Evolutionary conservation across 129 eudicot species (phyloP).

Genomic region (Tagetes erecta): DNA sequence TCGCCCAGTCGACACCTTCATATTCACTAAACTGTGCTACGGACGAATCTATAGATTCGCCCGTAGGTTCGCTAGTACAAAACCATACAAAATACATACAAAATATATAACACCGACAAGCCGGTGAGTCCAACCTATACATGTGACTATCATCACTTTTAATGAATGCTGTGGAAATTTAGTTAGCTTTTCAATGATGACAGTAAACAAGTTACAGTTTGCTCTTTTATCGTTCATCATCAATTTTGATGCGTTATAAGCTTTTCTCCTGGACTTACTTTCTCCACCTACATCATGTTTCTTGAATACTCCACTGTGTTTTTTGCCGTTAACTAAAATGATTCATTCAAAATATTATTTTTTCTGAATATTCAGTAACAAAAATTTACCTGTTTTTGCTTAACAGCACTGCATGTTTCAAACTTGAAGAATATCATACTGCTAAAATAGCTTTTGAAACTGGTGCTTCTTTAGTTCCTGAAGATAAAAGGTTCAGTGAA

Average conservation of each 20-base stretch:
- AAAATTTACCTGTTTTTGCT: not conserved
- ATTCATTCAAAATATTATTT: not conserved
- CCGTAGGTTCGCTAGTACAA: no score
- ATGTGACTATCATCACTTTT: no score
- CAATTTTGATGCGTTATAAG: not conserved
- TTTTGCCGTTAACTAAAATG: not conserved
- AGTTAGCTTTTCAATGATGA: not conserved
- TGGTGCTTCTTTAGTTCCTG: slow-evolving; percentile 60
- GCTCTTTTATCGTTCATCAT: not conserved
- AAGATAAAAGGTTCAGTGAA: slow-evolving; percentile 58
- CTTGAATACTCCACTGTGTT: not conserved
- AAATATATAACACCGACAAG: no score
- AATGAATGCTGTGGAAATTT: no score
- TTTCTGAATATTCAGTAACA: not conserved
- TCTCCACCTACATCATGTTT: not conserved
- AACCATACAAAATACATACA: no score
- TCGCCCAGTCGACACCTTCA: no score
- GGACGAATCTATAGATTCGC: no score
- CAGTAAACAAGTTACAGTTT: not conserved
- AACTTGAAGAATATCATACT: slow-evolving; percentile 72
- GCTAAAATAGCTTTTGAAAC: slow-evolving; percentile 69
- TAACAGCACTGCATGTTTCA: slow-evolving; percentile 61
- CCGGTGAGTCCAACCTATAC: no score
- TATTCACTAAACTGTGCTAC: no score
- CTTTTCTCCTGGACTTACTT: no score